Base-by-base conservation (phyloP, 495 filamentous ascomycete genomes). In the Margaritispora aquatica region DNA sequence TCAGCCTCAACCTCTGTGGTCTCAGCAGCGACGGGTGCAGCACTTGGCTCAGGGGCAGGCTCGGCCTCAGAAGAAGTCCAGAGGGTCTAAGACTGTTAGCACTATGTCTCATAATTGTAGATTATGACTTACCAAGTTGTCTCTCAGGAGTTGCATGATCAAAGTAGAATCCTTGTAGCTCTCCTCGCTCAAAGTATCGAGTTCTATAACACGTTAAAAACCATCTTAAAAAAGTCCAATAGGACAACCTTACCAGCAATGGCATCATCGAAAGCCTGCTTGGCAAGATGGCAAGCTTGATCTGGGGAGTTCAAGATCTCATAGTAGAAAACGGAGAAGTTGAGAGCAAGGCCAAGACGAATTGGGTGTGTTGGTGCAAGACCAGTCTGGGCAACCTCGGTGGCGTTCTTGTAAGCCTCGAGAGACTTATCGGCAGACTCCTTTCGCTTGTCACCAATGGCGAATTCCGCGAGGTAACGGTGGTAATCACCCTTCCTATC, bases 271-370 rank as follows among this genome's bases (percentile, higher is more conserved):
- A 98, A 98, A 26, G 95, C 93, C 75, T 97, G 92, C 87, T 98
- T 98, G 75, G 94, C 94, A 62, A 98, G 88, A 73, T 97, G 94
- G 85, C 94, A 97, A 66, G 94, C 94, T 76, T 95, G 92, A 75
- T 98, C 94, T 59, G 94, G 94, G 21, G 94, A 94, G 81, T 97
- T 98, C 68, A 97, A 82, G 75, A 98, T 98, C 81, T 98, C 94
- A 73, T 98, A 98, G 87, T 98, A 97, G 83, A 98, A 98, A 69
- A 98, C 94, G 47, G 94, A 98, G 83, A 98, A 97, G 89, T 98
- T 98, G 54, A 97, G 86, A 69, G 94, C 94, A 64, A 98, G 86
- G 71, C 94, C 94, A 53, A 98, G 91, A 68, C 94, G 94, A 81
- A 98, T 98, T 73, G 94, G 94, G 83, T 98, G 94, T 55, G 94